Evolutionary conservation across 768 basidiomycete species (phyloP).

Genomic region (Cyathus striatus): DNA sequence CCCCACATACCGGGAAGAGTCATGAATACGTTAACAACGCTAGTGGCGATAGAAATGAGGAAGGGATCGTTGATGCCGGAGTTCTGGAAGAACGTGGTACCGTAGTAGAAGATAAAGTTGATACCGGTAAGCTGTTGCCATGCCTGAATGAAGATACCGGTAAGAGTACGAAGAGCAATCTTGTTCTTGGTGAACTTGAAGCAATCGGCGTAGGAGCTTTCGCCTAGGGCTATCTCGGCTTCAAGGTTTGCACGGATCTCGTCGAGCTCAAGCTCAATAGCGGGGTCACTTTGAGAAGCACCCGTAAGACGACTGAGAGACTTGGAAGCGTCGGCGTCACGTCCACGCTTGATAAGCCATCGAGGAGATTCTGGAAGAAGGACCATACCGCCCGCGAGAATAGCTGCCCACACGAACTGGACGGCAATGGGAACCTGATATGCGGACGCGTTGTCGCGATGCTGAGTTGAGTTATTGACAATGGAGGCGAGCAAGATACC

Average conservation of each 20-base stretch:
- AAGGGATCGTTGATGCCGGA: slow-evolving; percentile 52
- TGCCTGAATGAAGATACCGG: slow-evolving; percentile 51
- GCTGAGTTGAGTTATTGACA: slow-evolving; percentile 62
- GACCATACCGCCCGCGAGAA: slow-evolving; percentile 68
- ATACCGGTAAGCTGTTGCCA: slow-evolving; percentile 69
- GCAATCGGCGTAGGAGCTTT: slow-evolving; percentile 55
- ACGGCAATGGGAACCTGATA: slow-evolving; percentile 61
- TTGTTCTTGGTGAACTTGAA: slow-evolving; percentile 54
- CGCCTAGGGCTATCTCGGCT: slow-evolving; percentile 53
- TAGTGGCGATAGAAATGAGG: slow-evolving; percentile 34
- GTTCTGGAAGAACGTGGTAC: slow-evolving; percentile 59
- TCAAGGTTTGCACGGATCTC: slow-evolving; percentile 49
- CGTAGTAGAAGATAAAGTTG: slow-evolving; percentile 62
- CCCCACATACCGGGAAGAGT: slow-evolving; percentile 75
- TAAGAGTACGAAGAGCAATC: slow-evolving; percentile 61
- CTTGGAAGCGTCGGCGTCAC: slow-evolving; percentile 48
- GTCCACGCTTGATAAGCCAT: slow-evolving; percentile 64
- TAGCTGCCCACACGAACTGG: slow-evolving; percentile 74
- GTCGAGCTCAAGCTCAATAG: slow-evolving; percentile 47
- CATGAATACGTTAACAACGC: slow-evolving; percentile 68
- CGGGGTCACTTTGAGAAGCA: slow-evolving; percentile 38
- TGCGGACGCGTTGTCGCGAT: slow-evolving; percentile 41
- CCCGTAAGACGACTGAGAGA: slow-evolving; percentile 62
- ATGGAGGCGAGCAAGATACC: slow-evolving; percentile 68
- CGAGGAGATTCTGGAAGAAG: slow-evolving; percentile 39